A percentile compares a stretch with the other conserved stretches of the same genome.
Evolutionary conservation across 2,329 filamentous ascomycete species (phyloP).

Genomic region (Fusarium multiceps): DNA sequence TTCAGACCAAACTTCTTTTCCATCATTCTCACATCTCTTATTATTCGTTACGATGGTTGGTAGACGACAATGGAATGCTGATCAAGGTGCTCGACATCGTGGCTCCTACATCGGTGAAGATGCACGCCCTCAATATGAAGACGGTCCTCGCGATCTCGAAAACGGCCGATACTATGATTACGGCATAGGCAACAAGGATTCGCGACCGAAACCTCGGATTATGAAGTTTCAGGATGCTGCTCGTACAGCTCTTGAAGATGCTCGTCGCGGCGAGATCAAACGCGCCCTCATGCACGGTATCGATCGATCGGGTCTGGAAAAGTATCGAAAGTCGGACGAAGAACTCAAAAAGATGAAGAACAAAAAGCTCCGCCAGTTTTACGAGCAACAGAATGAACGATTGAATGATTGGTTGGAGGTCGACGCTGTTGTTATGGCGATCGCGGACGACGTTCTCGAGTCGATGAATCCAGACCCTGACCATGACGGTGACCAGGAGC

Average conservation of each 20-base stretch:
- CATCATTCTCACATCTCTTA: neutral
- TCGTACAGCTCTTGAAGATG: conserved; percentile 47
- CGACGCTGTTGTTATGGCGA: conserved; percentile 50
- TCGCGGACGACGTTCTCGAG: conserved; percentile 50
- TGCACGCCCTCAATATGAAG: conserved; percentile 8
- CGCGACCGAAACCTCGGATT: conserved; percentile 33
- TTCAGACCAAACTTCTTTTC: neutral
- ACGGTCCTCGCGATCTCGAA: conserved; percentile 41
- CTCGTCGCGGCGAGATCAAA: conserved; percentile 48
- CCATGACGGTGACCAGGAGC: conserved; percentile 49
- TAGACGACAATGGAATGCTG: conserved; percentile 28
- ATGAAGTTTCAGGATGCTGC: conserved; percentile 56
- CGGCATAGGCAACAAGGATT: neutral
- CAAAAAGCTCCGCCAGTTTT: conserved; percentile 46
- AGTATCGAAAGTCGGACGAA: conserved; percentile 46
- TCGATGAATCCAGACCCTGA: conserved; percentile 52
- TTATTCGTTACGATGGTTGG: conserved; percentile 34
- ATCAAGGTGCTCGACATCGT: conserved; percentile 15
- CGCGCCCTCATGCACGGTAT: conserved; percentile 47
- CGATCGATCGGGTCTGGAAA: conserved; percentile 45
- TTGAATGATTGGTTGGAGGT: conserved; percentile 52
- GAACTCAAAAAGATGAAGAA: conserved; percentile 47
- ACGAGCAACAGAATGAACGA: conserved; percentile 47
- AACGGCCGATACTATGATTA: conserved; percentile 24
- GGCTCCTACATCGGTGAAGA: conserved; percentile 21